Evolutionary conservation across 371 early-diverging fungal genomes (phyloP), one percentile per base, ranked within the genome.

Genomic region (Saksenaea vasiformis): DNA sequence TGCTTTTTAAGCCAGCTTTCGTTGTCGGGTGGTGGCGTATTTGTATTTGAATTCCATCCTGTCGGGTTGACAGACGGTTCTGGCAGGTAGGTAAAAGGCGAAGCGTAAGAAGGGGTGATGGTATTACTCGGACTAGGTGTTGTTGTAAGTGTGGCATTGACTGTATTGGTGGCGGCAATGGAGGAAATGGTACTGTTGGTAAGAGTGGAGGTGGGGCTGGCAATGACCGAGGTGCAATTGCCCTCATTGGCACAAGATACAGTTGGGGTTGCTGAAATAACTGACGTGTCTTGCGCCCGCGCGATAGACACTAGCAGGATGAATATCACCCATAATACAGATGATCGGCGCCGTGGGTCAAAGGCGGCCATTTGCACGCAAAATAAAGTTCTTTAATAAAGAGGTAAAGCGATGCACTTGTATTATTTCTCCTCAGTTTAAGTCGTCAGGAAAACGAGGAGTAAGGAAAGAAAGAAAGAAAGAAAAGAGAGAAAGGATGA

Each of bases 1-100:
- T 68, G 47, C 35, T 68, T 35, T 39, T 60, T 35, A n/a, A 68
- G 57, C 69, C 69, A 68, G 56, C 69, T 68, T 38, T 68, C 53
- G 28, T 68, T 31, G 19, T 68, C 26, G 43, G n/a, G 5, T 9
- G 11, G 17, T n/a, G 59, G 22, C 17, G 51, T 37, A 56, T 65
- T 60, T 26, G 59, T 41, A 26, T 60, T 60, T 27, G 31, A 19
- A 17, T 65, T 59, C 54, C 59, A 65, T 28, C 65, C 65, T 19
- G 60, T 65, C 22, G 51, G 51, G 51, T 47, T 22, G 22, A 47
- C 51, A 19, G 22, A 19, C 9, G 51, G 51, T 10, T 9, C 22
- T 17, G 51, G 51, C 51, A 47, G 17, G 22, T 47, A 47, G 22
- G 51, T 47, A 11, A 47, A 22, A 5, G 51, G 51, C 22, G 51